Conservation (phyloP, 495 filamentous ascomycete genomes). For the Thermothielavioides terrestris region DNA sequence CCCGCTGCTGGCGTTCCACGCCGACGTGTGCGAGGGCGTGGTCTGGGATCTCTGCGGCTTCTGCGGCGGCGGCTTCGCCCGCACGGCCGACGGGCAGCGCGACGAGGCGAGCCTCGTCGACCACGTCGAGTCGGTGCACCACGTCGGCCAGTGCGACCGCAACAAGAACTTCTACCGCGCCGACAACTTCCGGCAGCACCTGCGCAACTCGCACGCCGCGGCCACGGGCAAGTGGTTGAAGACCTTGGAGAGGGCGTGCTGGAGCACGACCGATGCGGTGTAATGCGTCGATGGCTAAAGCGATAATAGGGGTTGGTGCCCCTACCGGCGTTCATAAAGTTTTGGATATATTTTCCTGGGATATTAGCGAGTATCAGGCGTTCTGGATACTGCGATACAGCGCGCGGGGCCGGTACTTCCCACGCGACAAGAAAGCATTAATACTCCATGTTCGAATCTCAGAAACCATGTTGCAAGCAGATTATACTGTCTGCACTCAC, state of each 20-base stretch:
- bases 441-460: no score
- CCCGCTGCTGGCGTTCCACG: conserved; percentile 54
- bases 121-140: conserved; percentile 66
- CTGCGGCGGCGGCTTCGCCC: conserved; percentile 74
- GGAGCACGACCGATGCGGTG: conserved; percentile 4
- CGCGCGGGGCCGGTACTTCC: no score
- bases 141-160: conserved; percentile 77
- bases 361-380: no score
- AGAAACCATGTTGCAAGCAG: no score
- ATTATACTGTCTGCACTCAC: no score
- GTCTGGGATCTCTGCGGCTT: conserved; percentile 68
- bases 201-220: conserved; percentile 66
- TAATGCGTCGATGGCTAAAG: no score
- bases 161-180: conserved; percentile 82
- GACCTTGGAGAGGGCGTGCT: conserved; percentile 19
- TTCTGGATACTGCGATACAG: no score
- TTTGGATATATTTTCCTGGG: no score
- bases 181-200: conserved; percentile 83
- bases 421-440: no score
- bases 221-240: conserved; percentile 23
- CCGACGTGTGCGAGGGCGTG: conserved; percentile 37
- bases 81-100: conserved; percentile 44
- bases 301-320: no score
- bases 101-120: conserved; percentile 39
- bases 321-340: no score